Evolutionary conservation across 106 monocot genomes (phyloP).

Genomic region (Dendrobium nobile): DNA sequence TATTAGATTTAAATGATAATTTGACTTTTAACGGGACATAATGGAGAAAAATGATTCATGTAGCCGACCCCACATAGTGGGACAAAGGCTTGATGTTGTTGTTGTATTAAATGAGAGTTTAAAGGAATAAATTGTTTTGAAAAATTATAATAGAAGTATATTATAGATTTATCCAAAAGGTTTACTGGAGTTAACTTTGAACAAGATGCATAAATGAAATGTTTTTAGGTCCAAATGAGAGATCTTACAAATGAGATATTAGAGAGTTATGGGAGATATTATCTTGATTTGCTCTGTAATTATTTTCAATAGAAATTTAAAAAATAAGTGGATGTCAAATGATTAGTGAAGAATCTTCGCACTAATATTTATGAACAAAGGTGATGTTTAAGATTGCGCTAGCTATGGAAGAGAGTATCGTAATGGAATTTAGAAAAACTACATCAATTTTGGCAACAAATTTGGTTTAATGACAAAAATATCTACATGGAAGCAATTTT

Average conservation of each 20-base stretch:
- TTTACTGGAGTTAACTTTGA: not conserved
- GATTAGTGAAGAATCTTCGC: not conserved
- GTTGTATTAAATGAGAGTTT: not conserved
- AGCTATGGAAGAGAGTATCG: not conserved
- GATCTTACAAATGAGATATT: not conserved
- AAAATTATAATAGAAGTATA: not conserved
- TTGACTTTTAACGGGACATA: too few species aligned
- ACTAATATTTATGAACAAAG: not conserved
- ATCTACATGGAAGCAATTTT: not conserved
- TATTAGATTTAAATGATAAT: too few species aligned
- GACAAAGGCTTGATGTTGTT: too few species aligned
- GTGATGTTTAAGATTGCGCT: not conserved
- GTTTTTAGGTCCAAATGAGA: not conserved
- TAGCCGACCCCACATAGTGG: too few species aligned
- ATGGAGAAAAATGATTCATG: too few species aligned
- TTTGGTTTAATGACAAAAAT: not conserved
- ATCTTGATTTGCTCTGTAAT: not conserved
- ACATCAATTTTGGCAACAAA: not conserved
- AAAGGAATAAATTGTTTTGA: not conserved
- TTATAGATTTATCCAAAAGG: not conserved
- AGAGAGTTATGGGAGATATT: not conserved
- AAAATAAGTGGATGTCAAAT: not conserved
- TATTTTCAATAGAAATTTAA: not conserved
- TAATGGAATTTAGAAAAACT: not conserved
- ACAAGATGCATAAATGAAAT: not conserved